Evolutionary conservation across 352 stramenopile species (phyloP), one percentile per base, ranked within the genome.

Genomic region (Phytophthora tubulina): DNA sequence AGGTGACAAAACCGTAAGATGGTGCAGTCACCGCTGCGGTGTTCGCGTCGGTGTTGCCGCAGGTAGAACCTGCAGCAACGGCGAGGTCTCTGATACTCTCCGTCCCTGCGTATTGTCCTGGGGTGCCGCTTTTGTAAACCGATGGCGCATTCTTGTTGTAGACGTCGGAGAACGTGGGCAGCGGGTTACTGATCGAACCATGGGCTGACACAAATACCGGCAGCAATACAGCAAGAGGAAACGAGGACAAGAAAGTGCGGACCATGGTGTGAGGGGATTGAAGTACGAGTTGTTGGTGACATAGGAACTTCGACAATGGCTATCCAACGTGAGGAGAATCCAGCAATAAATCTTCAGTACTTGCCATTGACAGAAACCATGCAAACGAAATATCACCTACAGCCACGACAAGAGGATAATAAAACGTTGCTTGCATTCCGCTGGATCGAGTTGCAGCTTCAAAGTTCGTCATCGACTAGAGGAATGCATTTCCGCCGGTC

Each of bases 1-100:
- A 73, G 30, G 45, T 59, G 38, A 75, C 61, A 27, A 64, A 13
- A 17, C 56, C 67, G 31, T 72, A 70, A 10, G 64, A 44, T 10
- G 77, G 74, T 41, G 69, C 70, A 15, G 74, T 10, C 48, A 80
- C 44, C 35, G 68, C 65, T 13, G 67, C 42, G 4, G 72, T 58
- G 27, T 70, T 79, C 6, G 56, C 54, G 59, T 82, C 55, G 3
- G 78, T 82, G 45, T 77, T 79, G 46, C 78, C 75, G 48, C 78
- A 80, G n/a, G 53, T 80, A 30, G 78, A 82, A 6, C 74, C 77
- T 45, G 62, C 60, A 48, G 53, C 52, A 30, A 80, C 68, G 2
- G 66, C 69, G 14, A 85, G 54, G 42, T 62, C 59, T 36, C 71
- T 65, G 59, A 79, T 75, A 30, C 74, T 70, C 13, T 71, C 71